Evolutionary conservation across 1,139 yeast species (phyloP).

Genomic region (Suhomyces panamericanus): DNA sequence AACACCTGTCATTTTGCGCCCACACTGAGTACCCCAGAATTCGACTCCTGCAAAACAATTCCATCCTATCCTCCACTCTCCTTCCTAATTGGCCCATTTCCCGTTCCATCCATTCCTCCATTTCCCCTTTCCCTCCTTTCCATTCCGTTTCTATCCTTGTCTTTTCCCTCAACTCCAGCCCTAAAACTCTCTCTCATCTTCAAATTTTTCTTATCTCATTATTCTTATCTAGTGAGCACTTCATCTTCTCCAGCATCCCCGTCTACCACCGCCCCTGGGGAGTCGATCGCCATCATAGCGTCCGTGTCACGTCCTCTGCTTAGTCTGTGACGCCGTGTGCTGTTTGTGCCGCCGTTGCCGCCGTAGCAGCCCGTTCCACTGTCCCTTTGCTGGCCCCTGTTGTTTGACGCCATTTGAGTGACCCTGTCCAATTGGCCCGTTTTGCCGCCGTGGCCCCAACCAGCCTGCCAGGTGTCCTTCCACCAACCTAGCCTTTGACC

Average conservation of each 20-base stretch:
- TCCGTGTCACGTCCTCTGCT: not conserved
- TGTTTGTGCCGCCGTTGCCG: not conserved
- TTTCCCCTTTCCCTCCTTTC: not conserved
- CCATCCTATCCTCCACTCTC: too few species aligned
- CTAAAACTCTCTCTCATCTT: slow-evolving; percentile 1
- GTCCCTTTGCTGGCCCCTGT: not conserved
- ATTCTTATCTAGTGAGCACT: not conserved
- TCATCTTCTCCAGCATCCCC: too few species aligned
- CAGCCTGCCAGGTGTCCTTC: not conserved
- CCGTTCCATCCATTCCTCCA: not conserved
- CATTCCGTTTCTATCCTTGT: too few species aligned
- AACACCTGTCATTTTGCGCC: too few species aligned
- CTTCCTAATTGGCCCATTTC: too few species aligned
- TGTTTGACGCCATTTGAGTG: not conserved
- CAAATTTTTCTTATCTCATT: slow-evolving; percentile 3
- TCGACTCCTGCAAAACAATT: too few species aligned
- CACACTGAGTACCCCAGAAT: too few species aligned
- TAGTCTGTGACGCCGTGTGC: not conserved
- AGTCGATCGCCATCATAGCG: not conserved
- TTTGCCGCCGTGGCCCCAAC: not conserved
- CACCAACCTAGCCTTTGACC: not conserved
- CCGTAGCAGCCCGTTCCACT: not conserved
- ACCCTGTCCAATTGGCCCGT: not conserved
- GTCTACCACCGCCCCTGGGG: too few species aligned
- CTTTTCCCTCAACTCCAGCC: not conserved